Evolutionary conservation across 257 asterid genomes (phyloP), one percentile per base, ranked within the genome.

Genomic region (Solanum pennellii): DNA sequence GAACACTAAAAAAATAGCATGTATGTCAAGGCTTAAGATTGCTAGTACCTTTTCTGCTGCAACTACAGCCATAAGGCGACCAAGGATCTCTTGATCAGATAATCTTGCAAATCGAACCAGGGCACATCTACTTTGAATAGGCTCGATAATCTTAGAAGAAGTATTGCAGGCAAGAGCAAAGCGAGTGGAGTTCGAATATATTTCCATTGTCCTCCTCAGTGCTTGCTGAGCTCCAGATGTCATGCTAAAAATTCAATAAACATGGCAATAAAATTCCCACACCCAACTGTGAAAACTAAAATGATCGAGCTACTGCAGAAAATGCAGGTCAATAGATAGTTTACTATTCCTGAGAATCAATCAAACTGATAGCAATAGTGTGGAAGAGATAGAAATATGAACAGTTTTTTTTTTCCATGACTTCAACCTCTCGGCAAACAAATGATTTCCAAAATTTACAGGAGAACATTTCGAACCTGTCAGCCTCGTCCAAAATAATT

Each of bases 201-300:
- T 97, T 91, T 97, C 99, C 99, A 97, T 95, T 7, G 98, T 97
- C 92, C 99, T 97, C 92, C 99, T 95, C 88, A 97, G 93, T 86
- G 99, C 98, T 93, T 96, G 99, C 90, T 97, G 99, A 87, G 99
- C 99, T 80, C 98, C 99, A 89, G 99, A 90, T 23, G 99, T 96
- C 99, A 96, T 97, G 93, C 99, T 97, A 89, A 86, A 92, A 85
- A 86, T 20, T 88, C 44, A 90, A 86, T 42, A 86, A 90, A 91
- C 77, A 87, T 4, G 83, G 71, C 87, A 92, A 89, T 68, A 89
- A 27, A 86, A 31, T 6, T 82, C 4, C 69, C 39, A 82, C 33
- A 82, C 39, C 72, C n/a, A 29, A 83, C 60, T n/a, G n/a, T 13
- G 12, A 73, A 44, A 31, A 5, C 14, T 33, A 71, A 12, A n/a